These are phyloP conservation scores for Rhizopus sp. DNA, from an alignment of 371 early-diverging fungal genomes.

Conservation along the genomic window DNA sequence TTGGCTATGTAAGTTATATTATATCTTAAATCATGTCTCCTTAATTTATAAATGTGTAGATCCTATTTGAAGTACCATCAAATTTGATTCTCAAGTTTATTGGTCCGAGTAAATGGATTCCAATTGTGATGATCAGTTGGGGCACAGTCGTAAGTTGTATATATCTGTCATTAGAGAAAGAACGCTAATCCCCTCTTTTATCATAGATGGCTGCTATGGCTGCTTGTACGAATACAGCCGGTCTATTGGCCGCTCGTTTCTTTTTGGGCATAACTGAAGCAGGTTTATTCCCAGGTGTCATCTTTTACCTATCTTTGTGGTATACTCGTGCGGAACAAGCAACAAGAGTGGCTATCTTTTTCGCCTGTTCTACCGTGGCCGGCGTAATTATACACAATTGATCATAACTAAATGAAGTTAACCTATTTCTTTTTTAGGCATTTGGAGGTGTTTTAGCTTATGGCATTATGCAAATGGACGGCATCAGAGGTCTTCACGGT, in stretches of 20 bases:
- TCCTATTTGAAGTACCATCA: slow-evolving; percentile 71
- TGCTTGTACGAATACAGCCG: slow-evolving; percentile 39
- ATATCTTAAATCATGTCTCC: neutral
- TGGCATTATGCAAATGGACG: slow-evolving; percentile 62
- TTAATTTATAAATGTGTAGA: slow-evolving; percentile 27
- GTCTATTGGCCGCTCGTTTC: slow-evolving; percentile 63
- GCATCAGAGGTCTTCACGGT: slow-evolving; percentile 42
- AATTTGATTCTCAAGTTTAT: slow-evolving; percentile 69
- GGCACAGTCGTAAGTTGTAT: slow-evolving; percentile 36
- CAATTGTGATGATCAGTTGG: slow-evolving; percentile 58
- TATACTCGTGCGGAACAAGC: slow-evolving; percentile 69
- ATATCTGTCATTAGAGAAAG: neutral
- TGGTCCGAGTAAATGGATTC: slow-evolving; percentile 72
- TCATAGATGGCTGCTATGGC: slow-evolving; percentile 51
- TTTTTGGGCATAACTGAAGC: slow-evolving; percentile 75
- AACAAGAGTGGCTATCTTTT: slow-evolving; percentile 71
- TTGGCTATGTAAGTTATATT: slow-evolving; percentile 54
- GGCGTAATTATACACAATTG: slow-evolving; percentile 47
- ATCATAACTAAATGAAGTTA: neutral
- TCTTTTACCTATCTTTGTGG: slow-evolving; percentile 56
- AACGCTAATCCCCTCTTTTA: slow-evolving; percentile 7
- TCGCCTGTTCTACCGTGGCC: slow-evolving; percentile 63
- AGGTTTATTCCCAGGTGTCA: slow-evolving; percentile 58
- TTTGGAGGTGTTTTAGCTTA: slow-evolving; percentile 63
- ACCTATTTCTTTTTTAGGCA: slow-evolving; percentile 27